A percentile compares a stretch with the other conserved stretches of the same genome.
Conservation (phyloP, 805 yeast species). For the Saccharomycopsis sp. region DNA sequence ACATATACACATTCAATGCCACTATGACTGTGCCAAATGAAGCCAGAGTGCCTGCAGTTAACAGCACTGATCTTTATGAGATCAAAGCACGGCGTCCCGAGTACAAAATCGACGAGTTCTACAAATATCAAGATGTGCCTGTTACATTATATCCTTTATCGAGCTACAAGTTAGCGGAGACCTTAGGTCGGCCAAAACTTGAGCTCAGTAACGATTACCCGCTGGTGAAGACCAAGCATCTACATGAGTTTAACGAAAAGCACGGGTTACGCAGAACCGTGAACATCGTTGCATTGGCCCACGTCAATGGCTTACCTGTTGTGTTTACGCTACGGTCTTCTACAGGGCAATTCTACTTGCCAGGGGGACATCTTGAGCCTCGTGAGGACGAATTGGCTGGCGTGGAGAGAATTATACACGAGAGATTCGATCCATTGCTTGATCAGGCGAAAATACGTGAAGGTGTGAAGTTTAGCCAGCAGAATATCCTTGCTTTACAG, state of each 20-base stretch:
- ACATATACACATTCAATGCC: not conserved
- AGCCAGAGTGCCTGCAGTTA: not conserved
- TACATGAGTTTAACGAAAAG: not conserved
- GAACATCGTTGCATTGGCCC: not conserved
- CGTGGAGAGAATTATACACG: not conserved
- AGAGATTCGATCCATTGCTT: slow-evolving; percentile 1
- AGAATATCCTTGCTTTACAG: not conserved
- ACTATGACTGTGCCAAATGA: not conserved
- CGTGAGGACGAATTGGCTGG: slow-evolving; percentile 4
- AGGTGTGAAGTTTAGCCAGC: not conserved
- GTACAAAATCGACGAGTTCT: slow-evolving; percentile 1
- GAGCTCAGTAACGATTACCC: not conserved
- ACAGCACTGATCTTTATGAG: slow-evolving; percentile 28
- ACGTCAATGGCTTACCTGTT: slow-evolving; percentile 2
- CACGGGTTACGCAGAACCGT: slow-evolving; percentile 3
- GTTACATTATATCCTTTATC: slow-evolving; percentile 3
- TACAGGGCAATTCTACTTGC: not conserved
- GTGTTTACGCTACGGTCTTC: not conserved
- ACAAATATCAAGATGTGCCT: not conserved
- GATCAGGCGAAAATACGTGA: not conserved
- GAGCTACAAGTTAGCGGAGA: not conserved
- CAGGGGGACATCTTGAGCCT: slow-evolving; percentile 1
- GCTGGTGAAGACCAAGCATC: not conserved
- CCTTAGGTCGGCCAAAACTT: not conserved
- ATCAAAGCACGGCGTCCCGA: not conserved